phyloP scores from a whole-genome alignment of 1,284 basidiomycete genomes.

The Apiotrichum gamsii region DNA sequence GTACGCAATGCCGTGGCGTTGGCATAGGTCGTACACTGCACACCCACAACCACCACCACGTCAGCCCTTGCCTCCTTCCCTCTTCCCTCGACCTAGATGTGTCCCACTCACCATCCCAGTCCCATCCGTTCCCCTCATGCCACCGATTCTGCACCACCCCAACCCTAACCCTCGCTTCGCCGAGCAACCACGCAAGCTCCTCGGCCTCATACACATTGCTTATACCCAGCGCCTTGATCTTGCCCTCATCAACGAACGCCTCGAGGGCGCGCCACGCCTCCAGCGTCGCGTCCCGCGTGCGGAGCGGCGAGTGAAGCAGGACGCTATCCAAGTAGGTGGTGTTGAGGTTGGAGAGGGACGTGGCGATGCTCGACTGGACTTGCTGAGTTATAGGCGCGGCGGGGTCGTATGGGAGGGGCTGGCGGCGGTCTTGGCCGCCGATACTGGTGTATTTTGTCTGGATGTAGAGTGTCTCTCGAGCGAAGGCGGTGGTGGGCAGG shows the following conservation, averaged over 20 bases:
- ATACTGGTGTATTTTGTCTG: conserved; percentile 76
- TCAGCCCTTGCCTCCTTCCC: neutral
- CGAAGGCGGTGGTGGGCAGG: too few species aligned
- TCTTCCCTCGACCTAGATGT: neutral
- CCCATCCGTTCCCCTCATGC: conserved; percentile 73
- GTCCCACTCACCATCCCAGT: conserved; percentile 51
- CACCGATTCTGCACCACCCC: conserved; percentile 74
- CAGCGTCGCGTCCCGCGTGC: conserved; percentile 55
- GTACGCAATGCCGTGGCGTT: conserved; percentile 58
- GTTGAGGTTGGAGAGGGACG: conserved; percentile 60
- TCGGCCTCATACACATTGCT: conserved; percentile 67
- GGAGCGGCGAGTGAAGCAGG: conserved; percentile 67
- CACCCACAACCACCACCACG: neutral
- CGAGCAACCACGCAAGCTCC: conserved; percentile 54
- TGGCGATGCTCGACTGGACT: conserved; percentile 58
- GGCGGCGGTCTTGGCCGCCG: conserved; percentile 60
- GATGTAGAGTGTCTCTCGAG: too few species aligned
- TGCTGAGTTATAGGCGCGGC: conserved; percentile 55
- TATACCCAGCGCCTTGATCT: conserved; percentile 60
- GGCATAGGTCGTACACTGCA: conserved; percentile 38
- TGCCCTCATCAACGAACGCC: conserved; percentile 57
- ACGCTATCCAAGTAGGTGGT: conserved; percentile 67
- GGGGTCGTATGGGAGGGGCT: conserved; percentile 67
- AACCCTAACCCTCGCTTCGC: conserved; percentile 51
- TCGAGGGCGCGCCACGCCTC: conserved; percentile 62